Evolutionary conservation across 768 basidiomycete species (phyloP), one percentile per base, ranked within the genome.

Genomic region (Cytidiella melzeri): DNA sequence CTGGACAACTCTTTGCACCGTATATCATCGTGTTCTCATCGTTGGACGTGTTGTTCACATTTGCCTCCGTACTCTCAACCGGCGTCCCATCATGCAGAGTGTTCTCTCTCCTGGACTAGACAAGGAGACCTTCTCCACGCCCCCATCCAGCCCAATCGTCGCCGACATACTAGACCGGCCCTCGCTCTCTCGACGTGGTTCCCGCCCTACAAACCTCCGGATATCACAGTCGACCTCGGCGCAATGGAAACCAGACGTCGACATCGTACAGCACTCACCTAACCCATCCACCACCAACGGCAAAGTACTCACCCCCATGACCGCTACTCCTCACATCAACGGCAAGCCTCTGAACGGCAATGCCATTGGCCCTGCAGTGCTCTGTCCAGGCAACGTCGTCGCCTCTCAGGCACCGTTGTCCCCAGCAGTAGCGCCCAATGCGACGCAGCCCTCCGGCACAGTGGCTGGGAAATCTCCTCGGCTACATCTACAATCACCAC

Each of bases 51-150:
- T n/a, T n/a, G n/a, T n/a, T n/a, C n/a, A n/a, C n/a, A 30, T 27
- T 47, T 30, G 7, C 40, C 25, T 15, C 34, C 21, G 25, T 24
- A n/a, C 34, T 42, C 47, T 15, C 34, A 37, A 4, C 41, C 28
- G 10, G 10, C 40, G 19, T 42, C 23, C 21, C 24, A 20, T 19
- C 50, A 51, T 51, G 45, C 40, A 41, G 26, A 41, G 41, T 24
- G 39, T 73, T 62, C 57, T 57, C 51, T 61, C 59, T 38, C 61
- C 52, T 10, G 37, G 15, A 2, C 43, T 59, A 25, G 72, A 73
- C 49, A 45, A 55, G 43, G 73, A 76, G 47, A 64, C 62, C 41
- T 76, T 74, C 55, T 61, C 64, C 42, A 75, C 74, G 15, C 74
- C 74, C 21, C 74, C 75, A 6, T 64, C 65, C 13, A 71, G 73